These are phyloP conservation scores for Tricholoma matsutake DNA, from an alignment of 768 basidiomycete species.

Conservation along the genomic window DNA sequence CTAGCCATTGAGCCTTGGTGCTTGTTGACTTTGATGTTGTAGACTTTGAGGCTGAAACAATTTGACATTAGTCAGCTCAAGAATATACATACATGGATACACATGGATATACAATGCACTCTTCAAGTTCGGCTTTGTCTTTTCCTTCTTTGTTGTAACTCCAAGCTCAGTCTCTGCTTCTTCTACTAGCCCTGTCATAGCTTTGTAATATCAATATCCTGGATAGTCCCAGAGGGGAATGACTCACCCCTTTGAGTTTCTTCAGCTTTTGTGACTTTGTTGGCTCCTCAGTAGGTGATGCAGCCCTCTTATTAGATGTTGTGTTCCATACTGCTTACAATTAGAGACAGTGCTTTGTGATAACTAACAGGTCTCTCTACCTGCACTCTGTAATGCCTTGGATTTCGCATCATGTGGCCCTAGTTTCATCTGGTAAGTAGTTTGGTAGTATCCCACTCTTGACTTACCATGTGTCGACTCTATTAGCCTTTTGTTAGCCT, in stretches of 20 bases:
- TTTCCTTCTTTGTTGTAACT: background rate
- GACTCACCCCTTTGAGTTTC: background rate
- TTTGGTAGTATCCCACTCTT: background rate
- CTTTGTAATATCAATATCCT: too few relatives aligned
- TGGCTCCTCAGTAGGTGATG: background rate
- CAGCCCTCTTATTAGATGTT: background rate
- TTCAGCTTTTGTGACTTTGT: background rate
- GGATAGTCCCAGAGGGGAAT: background rate
- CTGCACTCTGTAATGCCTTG: background rate
- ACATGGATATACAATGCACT: too few relatives aligned
- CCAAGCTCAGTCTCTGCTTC: too few relatives aligned
- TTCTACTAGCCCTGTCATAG: background rate
- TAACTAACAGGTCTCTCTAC: background rate
- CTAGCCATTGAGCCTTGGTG: too few relatives aligned
- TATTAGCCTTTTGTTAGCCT: background rate
- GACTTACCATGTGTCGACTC: background rate
- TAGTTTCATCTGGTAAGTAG: background rate
- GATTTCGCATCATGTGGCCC: background rate
- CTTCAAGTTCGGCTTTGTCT: background rate
- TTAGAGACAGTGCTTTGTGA: background rate
- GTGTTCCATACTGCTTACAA: background rate
- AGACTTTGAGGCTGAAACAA: too few relatives aligned
- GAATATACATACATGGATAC: background rate
- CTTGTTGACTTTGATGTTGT: too few relatives aligned
- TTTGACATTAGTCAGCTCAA: background rate